These are phyloP conservation scores for Noccaea bulbosa DNA, from an alignment of 345 rosid genomes.

Conservation along the genomic window DNA sequence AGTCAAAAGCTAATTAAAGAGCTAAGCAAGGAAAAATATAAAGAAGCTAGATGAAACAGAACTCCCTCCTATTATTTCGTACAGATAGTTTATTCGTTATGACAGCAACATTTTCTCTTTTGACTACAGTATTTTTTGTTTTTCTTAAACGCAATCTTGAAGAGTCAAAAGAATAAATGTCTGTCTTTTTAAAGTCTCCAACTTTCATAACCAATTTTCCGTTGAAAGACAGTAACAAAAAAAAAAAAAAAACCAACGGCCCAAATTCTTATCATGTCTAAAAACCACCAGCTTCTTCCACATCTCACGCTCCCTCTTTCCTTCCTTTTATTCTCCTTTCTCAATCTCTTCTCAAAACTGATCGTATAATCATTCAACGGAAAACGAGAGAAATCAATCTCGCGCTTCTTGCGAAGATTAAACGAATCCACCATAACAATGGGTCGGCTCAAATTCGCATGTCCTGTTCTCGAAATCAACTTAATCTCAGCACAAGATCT, in stretches of 20 bases:
- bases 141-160: not conserved
- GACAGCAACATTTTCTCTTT: not conserved
- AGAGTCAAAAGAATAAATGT: conserved; percentile 26
- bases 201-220: conserved; percentile 23
- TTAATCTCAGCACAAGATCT: conserved; percentile 83
- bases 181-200: conserved; percentile 28
- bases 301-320: conserved; percentile 32
- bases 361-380: conserved; percentile 29
- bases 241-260: conserved; percentile 37
- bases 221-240: conserved; percentile 14
- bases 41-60: not conserved
- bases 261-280: conserved; percentile 34
- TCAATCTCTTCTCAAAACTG: conserved; percentile 15
- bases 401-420: conserved; percentile 27
- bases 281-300: conserved; percentile 37
- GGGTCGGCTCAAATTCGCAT: conserved; percentile 47
- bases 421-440: conserved; percentile 24
- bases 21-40: conserved; percentile 1
- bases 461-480: conserved; percentile 72
- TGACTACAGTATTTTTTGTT: conserved; percentile 13
- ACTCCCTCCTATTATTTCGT: conserved; percentile 3
- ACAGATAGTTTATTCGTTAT: conserved; percentile 19
- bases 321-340: conserved; percentile 37
- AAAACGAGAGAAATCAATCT: conserved; percentile 22
- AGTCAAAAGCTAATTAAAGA: not conserved